Evolutionary conservation across 1,284 basidiomycete species (phyloP).

Genomic region (Melanopsichium pennsylvanicum): DNA sequence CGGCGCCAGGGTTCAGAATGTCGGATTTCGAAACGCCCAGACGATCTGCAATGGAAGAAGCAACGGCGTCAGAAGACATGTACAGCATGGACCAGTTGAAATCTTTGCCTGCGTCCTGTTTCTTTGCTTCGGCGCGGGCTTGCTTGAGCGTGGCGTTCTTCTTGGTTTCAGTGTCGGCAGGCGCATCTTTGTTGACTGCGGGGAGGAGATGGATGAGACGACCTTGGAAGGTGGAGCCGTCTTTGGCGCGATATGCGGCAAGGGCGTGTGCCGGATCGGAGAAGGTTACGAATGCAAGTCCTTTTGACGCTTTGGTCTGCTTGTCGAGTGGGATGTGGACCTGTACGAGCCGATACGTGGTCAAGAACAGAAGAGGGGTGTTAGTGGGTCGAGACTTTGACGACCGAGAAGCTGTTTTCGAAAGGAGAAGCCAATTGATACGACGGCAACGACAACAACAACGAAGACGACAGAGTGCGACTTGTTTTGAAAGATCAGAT

Average conservation of each 20-base stretch:
- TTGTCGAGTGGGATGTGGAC: slow-evolving; percentile 83
- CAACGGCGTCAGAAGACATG: slow-evolving; percentile 94
- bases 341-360: slow-evolving; percentile 67
- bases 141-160: slow-evolving; percentile 68
- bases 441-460: not conserved
- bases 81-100: slow-evolving; percentile 97
- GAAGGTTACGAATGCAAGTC: slow-evolving; percentile 78
- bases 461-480: slow-evolving; percentile 5
- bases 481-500: slow-evolving; percentile 31
- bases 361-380: not conserved
- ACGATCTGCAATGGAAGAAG: slow-evolving; percentile 80
- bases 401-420: too few species aligned
- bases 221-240: slow-evolving; percentile 89
- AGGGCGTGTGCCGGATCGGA: slow-evolving; percentile 74
- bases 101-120: slow-evolving; percentile 78
- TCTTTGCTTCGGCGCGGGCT: slow-evolving; percentile 73
- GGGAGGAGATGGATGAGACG: slow-evolving; percentile 88
- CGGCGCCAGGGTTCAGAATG: slow-evolving; percentile 73
- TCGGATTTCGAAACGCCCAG: slow-evolving; percentile 85
- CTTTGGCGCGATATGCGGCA: slow-evolving; percentile 78
- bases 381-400: too few species aligned
- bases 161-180: slow-evolving; percentile 24
- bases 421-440: too few species aligned
- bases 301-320: slow-evolving; percentile 77
- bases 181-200: slow-evolving; percentile 72